A percentile compares a stretch with the other conserved stretches of the same genome.
These are phyloP conservation scores for Coemansia aciculifera DNA, from an alignment of 192 early-diverging fungal genomes.

Conservation along the genomic window DNA sequence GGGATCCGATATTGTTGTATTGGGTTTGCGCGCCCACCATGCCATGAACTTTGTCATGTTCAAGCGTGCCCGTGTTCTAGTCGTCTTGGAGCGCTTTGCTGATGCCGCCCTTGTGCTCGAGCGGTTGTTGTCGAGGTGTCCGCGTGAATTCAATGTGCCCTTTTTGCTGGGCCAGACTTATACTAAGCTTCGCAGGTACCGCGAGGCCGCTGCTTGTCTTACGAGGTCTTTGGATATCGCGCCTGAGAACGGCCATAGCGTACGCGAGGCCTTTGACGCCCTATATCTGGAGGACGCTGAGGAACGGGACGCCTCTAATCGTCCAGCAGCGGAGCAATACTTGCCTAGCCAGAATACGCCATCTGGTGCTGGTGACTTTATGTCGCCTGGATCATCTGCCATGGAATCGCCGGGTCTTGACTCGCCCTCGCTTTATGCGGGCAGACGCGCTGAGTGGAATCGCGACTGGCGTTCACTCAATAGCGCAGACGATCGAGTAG, in stretches of 20 bases:
- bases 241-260: slow-evolving; percentile 46
- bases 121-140: slow-evolving; percentile 57
- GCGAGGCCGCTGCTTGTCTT: slow-evolving; percentile 49
- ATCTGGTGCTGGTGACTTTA: slow-evolving; percentile 6
- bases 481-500: slow-evolving; percentile 49
- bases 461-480: slow-evolving; percentile 44
- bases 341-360: background rate
- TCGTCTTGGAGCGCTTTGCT: slow-evolving; percentile 57
- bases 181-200: slow-evolving; percentile 37
- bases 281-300: slow-evolving; percentile 41
- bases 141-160: slow-evolving; percentile 52
- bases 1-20: background rate
- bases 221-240: slow-evolving; percentile 47
- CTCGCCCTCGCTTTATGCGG: slow-evolving; percentile 44
- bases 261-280: slow-evolving; percentile 54
- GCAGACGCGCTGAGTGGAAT: slow-evolving; percentile 36
- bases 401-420: slow-evolving; percentile 43
- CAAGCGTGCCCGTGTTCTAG: slow-evolving; percentile 67
- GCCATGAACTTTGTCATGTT: slow-evolving; percentile 63
- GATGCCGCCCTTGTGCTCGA: slow-evolving; percentile 68
- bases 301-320: slow-evolving; percentile 1
- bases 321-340: background rate
- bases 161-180: slow-evolving; percentile 57
- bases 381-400: slow-evolving; percentile 17
- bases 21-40: slow-evolving; percentile 23